Conservation (phyloP, 768 basidiomycete genomes). For the Dentipellis sp. region DNA sequence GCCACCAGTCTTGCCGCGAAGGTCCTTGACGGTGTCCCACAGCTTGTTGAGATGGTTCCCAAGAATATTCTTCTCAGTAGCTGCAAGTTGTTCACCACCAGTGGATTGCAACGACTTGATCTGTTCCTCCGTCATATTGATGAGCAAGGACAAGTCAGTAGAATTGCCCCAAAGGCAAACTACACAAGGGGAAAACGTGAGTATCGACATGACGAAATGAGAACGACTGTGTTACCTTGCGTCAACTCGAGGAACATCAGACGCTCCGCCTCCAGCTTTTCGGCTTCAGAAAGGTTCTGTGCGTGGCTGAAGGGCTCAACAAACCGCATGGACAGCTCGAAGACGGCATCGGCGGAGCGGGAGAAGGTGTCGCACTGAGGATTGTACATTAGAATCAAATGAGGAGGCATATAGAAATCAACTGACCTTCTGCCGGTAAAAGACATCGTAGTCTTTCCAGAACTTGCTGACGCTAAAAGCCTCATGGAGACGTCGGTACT, state of each 20-base stretch:
- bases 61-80: conserved; percentile 93
- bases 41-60: conserved; percentile 70
- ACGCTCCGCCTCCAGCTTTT: conserved; percentile 63
- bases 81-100: conserved; percentile 90
- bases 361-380: conserved; percentile 88
- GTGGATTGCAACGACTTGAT: conserved; percentile 95
- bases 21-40: conserved; percentile 66
- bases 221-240: conserved; percentile 46
- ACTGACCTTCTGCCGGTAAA: conserved; percentile 81
- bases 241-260: conserved; percentile 90
- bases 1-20: conserved; percentile 26
- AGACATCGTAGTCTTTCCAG: conserved; percentile 90
- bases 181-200: conserved; percentile 21
- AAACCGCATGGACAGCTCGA: conserved; percentile 88
- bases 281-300: conserved; percentile 39
- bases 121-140: conserved; percentile 97
- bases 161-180: conserved; percentile 98
- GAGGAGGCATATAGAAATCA: background rate
- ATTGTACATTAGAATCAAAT: background rate
- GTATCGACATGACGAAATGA: background rate
- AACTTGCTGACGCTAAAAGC: conserved; percentile 88
- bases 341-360: conserved; percentile 85
- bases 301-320: conserved; percentile 71
- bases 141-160: conserved; percentile 88
- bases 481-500: conserved; percentile 85